Evolutionary conservation across 176 grass and related monocot species (phyloP).

Genomic region (Eleusine indica): DNA sequence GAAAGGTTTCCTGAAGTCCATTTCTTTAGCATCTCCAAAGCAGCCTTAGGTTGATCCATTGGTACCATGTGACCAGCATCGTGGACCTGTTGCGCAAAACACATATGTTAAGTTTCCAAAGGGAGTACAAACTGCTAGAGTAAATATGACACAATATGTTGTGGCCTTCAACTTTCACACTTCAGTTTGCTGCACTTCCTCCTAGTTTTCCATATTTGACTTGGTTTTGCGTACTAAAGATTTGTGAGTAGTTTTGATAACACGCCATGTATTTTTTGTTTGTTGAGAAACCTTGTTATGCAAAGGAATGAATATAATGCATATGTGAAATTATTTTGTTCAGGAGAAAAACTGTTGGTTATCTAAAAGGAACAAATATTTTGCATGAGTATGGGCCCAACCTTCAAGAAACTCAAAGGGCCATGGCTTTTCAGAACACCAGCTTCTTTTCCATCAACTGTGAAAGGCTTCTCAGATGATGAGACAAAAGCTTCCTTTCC

Average conservation of each 20-base stretch:
- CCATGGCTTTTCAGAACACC: conserved; percentile 79
- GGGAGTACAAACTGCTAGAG: not conserved
- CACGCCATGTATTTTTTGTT: not conserved
- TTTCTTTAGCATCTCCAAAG: conserved; percentile 89
- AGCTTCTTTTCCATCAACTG: conserved; percentile 73
- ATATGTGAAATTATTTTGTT: not conserved
- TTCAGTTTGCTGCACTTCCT: not conserved
- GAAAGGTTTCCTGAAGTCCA: conserved; percentile 71
- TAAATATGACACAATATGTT: not conserved
- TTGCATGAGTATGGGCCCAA: conserved; percentile 26
- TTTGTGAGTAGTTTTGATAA: not conserved
- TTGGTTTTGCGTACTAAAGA: not conserved
- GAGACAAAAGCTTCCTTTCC: conserved; percentile 71
- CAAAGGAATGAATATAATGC: not conserved
- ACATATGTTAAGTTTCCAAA: not conserved
- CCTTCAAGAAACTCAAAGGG: conserved; percentile 93
- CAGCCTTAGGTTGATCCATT: conserved; percentile 92
- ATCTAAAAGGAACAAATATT: not conserved
- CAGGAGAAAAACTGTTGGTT: not conserved
- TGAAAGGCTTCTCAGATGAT: conserved; percentile 62
- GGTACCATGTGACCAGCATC: conserved; percentile 95
- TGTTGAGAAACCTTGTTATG: not conserved
- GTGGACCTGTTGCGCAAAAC: conserved; percentile 57
- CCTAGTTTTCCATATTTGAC: not conserved
- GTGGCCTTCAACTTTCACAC: not conserved